Conservation (phyloP, 2,329 filamentous ascomycete genomes). For the Stachybotrys echinatus region DNA sequence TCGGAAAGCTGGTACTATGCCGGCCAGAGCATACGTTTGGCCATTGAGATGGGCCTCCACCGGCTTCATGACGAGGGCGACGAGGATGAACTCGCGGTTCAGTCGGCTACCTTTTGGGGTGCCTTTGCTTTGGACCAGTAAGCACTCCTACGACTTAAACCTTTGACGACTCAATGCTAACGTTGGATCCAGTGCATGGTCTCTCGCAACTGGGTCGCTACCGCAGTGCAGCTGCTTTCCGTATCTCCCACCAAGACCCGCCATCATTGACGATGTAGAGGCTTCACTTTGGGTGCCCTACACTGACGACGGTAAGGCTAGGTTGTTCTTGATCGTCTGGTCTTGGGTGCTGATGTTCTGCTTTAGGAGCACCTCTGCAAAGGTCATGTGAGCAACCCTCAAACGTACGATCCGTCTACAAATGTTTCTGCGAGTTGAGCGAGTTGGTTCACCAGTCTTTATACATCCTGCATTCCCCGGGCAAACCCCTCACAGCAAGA, state of each 20-base stretch:
- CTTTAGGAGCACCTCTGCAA: constrained; percentile 45
- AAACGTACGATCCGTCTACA: constrained; percentile 63
- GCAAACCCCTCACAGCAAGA: constrained; percentile 57
- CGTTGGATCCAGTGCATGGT: constrained; percentile 49
- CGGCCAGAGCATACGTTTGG: constrained; percentile 66
- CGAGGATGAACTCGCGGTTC: constrained; percentile 52
- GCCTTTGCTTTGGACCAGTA: constrained; percentile 60
- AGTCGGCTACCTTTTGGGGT: constrained; percentile 57
- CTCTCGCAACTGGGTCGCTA: constrained; percentile 56
- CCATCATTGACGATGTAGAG: constrained; percentile 56
- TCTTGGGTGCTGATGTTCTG: not conserved
- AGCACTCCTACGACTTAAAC: constrained; percentile 19
- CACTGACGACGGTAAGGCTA: constrained; percentile 49
- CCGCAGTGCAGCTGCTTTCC: constrained; percentile 55
- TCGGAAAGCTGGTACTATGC: constrained; percentile 69
- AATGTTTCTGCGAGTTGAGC: constrained; percentile 66
- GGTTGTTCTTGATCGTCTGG: not conserved
- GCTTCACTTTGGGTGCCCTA: constrained; percentile 55
- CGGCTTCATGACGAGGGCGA: constrained; percentile 42
- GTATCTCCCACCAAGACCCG: constrained; percentile 52
- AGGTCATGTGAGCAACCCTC: constrained; percentile 56
- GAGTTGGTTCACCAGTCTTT: constrained; percentile 69
- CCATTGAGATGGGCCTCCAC: constrained; percentile 67
- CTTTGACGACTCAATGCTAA: constrained; percentile 11
- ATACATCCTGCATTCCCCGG: constrained; percentile 68